phyloP scores from a whole-genome alignment of 75 land plant species.

The Sequoia sempervirens region DNA sequence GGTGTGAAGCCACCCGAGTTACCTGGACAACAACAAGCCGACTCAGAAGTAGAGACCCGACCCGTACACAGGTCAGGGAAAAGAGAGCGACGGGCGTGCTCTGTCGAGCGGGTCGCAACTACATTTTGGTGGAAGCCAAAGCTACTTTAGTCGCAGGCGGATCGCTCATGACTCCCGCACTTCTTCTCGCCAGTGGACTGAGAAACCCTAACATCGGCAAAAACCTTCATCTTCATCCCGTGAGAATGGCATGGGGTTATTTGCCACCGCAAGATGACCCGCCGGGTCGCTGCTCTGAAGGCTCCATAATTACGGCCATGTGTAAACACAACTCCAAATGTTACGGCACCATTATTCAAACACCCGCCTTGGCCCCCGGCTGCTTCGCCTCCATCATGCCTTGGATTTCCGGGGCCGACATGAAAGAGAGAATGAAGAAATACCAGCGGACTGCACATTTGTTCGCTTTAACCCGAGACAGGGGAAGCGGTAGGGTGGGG shows the following conservation, averaged over 20 bases:
- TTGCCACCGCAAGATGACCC: conserved; percentile 42
- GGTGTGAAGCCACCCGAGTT: conserved; percentile 34
- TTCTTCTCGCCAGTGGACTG: conserved; percentile 61
- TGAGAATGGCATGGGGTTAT: conserved; percentile 75
- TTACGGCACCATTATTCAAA: conserved; percentile 36
- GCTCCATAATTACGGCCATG: conserved; percentile 73
- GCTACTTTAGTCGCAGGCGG: conserved; percentile 78
- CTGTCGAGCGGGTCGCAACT: background rate
- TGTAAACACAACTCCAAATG: conserved; percentile 22
- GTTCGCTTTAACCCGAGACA: conserved; percentile 46
- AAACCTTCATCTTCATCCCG: conserved; percentile 77
- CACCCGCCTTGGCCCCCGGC: conserved; percentile 50
- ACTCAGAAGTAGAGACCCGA: background rate
- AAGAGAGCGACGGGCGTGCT: background rate
- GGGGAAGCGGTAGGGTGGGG: conserved; percentile 44
- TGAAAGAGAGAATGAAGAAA: conserved; percentile 47
- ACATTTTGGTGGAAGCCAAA: conserved; percentile 41
- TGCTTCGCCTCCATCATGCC: conserved; percentile 37
- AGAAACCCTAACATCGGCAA: conserved; percentile 62
- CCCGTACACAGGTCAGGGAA: background rate
- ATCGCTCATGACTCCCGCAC: conserved; percentile 52
- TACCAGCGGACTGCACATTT: conserved; percentile 55
- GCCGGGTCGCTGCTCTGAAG: conserved; percentile 59
- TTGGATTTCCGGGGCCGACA: conserved; percentile 59
- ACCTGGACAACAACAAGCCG: no score